Evolutionary conservation across 495 filamentous ascomycete genomes (phyloP), one percentile per base, ranked within the genome.

Genomic region (Trichoderma reesei): DNA sequence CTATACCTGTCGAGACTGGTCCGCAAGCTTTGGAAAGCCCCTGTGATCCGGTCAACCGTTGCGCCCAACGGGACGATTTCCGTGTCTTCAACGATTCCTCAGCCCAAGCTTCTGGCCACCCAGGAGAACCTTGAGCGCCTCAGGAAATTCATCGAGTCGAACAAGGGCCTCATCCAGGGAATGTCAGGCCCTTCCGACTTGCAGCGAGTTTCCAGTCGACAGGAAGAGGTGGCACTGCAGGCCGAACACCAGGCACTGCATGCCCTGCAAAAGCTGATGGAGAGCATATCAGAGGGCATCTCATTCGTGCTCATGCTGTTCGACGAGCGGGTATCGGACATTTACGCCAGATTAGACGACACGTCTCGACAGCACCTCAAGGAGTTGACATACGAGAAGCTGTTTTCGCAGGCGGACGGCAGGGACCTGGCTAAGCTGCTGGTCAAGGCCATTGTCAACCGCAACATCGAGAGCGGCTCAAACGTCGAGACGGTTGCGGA

Each of bases 401-500:
- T 99, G 1, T 98, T 97, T 74, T 88, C 89, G 18, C 85, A 87
- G 36, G 73, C 76, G 38, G 80, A 82, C 42, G 94, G 95, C 10
- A 90, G 91, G 65, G 90, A 96, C 31, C 83, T 98, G n/a, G 95
- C 92, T 26, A 96, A 96, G 75, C 88, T 96, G 64, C 79, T 99
- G 3, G 95, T 99, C 44, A 98, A 97, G 73, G 92, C 92, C 1
- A 97, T 99, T 67, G 94, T 99, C 63, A 98, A 98, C 75, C 82
- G 91, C 42, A 98, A 95, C 73, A 98, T 99, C 70, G 90, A 90
- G 44, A 92, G 88, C 67, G 94, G 94, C 31, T 89, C 91, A 31
- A 98, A 96, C 68, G 93, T 99, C 18, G 94, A 99, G 73, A 97
- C 92, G 0, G 90, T 99, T 46, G 92, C 94, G 0, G 94, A 98